A percentile compares a stretch with the other conserved stretches of the same genome.
Evolutionary conservation across 805 yeast species (phyloP).

Genomic region (Metschnikowia hibisci): DNA sequence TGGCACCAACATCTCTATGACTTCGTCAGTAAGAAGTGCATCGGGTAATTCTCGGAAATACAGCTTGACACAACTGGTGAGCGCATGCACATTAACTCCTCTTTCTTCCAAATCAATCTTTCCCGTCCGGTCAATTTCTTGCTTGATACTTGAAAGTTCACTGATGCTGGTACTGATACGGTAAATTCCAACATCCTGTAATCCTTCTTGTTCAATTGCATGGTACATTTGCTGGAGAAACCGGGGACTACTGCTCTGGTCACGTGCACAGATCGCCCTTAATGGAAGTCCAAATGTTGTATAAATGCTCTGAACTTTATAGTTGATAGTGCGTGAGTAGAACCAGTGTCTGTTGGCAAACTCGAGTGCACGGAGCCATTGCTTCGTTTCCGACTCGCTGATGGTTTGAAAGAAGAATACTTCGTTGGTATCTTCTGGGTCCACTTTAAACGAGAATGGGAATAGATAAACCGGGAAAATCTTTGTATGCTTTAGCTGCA

Average conservation of each 20-base stretch:
- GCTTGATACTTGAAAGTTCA: slow-evolving; percentile 42
- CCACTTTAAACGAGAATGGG: slow-evolving; percentile 49
- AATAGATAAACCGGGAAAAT: slow-evolving; percentile 52
- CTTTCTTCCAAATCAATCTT: slow-evolving; percentile 47
- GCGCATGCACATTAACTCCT: slow-evolving; percentile 72
- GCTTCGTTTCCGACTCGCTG: slow-evolving; percentile 57
- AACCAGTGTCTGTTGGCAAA: slow-evolving; percentile 55
- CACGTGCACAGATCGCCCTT: slow-evolving; percentile 69
- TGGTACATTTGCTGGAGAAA: slow-evolving; percentile 62
- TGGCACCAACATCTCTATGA: slow-evolving; percentile 54
- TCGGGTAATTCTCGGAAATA: slow-evolving; percentile 85
- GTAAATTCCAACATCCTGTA: slow-evolving; percentile 88
- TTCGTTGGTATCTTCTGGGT: slow-evolving; percentile 40
- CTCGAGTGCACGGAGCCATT: slow-evolving; percentile 60
- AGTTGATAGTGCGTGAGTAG: slow-evolving; percentile 38
- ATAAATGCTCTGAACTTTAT: slow-evolving; percentile 19
- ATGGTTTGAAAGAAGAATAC: slow-evolving; percentile 68
- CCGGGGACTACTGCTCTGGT: slow-evolving; percentile 56
- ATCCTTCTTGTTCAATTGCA: slow-evolving; percentile 81
- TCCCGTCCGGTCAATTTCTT: slow-evolving; percentile 45
- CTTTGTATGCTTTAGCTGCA: slow-evolving; percentile 44
- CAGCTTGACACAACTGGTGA: slow-evolving; percentile 83
- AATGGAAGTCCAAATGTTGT: slow-evolving; percentile 85
- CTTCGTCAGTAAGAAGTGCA: slow-evolving; percentile 64
- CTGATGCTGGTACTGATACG: slow-evolving; percentile 58